phyloP scores from a whole-genome alignment of 2,329 filamentous ascomycete species.

The Exutisphaerella laricina region DNA sequence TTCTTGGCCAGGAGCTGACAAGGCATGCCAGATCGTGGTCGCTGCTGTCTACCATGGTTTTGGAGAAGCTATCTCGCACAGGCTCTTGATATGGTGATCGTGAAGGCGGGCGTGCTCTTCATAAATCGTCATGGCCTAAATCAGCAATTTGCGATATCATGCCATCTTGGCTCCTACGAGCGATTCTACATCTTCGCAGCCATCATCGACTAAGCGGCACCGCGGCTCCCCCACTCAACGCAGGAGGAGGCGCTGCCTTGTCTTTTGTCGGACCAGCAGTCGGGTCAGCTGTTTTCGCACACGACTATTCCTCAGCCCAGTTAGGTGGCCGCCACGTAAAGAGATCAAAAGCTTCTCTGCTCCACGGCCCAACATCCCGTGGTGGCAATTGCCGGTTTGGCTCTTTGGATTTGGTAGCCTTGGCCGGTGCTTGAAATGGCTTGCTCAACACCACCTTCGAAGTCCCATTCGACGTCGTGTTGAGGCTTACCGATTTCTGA shows the following conservation, averaged over 20 bases:
- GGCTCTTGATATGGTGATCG: too few species aligned
- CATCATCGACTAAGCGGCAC: too few species aligned
- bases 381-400: constrained; percentile 34
- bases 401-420: constrained; percentile 8
- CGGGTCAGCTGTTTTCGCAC: constrained; percentile 13
- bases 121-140: too few species aligned
- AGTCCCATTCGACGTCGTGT: constrained; percentile 23
- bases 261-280: not conserved
- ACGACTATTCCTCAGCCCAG: constrained; percentile 32
- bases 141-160: too few species aligned
- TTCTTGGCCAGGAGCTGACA: too few species aligned
- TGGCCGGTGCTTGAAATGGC: constrained; percentile 28
- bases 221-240: constrained; percentile 15
- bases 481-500: constrained; percentile 25
- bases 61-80: too few species aligned
- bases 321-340: constrained; percentile 55
- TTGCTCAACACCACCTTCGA: constrained; percentile 27
- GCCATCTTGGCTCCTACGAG: too few species aligned
- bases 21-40: too few species aligned
- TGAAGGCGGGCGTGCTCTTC: too few species aligned
- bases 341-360: constrained; percentile 61
- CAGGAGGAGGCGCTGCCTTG: constrained; percentile 5
- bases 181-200: too few species aligned
- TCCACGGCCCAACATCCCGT: constrained; percentile 59
- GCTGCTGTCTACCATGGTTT: too few species aligned